Base-by-base conservation (phyloP, 2,329 filamentous ascomycete species). In the Trichophyton equinum region DNA sequence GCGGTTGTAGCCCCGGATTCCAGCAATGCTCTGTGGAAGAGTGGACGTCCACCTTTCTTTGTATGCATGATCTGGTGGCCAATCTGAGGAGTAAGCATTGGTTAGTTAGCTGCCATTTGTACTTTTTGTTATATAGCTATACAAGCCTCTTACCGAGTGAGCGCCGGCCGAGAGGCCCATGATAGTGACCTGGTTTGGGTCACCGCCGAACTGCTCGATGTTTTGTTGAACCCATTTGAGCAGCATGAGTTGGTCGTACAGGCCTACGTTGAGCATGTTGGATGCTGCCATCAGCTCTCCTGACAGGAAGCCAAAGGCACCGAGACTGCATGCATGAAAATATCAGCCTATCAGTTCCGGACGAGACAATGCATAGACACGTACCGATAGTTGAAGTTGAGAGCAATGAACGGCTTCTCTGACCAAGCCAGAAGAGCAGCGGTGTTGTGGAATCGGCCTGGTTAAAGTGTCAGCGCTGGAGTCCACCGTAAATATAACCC, bases 1-100 rank as follows among this genome's bases (percentile, higher is more conserved):
- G 78, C 77, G 0, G 77, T 79, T 0, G 77, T 71, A 0, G 74
- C 73, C 1, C 78, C 77, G 2, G 76, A 78, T 65, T 79, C 76
- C 3, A 79, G 71, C 25, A 79, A 72, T 2, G 73, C 78, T 49
- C 75, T 72, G 61, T 79, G 76, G 62, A 79, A 80, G 7, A 78
- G 68, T 1, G 69, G 67, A 0, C 63, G 38, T 15, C 64, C 20
- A 8, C 63, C 33, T 22, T 74, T 69, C 22, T 75, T 70, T 44
- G 74, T 69, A 63, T 78, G 73, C 67, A 87, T 81, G 15, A 89
- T 72, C 65, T 88, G 85, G 67, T 89, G 86, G 2, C 85, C 86
- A 64, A 87, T 81, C 81, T 85, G 63, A 2, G 40, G 33, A 56
- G 5, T 3, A 15, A 30, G 13, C 7, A 30, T 30, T 1, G 6